Evolutionary conservation across 129 eudicot genomes (phyloP), one percentile per base, ranked within the genome.

Genomic region (Lonicera japonica): DNA sequence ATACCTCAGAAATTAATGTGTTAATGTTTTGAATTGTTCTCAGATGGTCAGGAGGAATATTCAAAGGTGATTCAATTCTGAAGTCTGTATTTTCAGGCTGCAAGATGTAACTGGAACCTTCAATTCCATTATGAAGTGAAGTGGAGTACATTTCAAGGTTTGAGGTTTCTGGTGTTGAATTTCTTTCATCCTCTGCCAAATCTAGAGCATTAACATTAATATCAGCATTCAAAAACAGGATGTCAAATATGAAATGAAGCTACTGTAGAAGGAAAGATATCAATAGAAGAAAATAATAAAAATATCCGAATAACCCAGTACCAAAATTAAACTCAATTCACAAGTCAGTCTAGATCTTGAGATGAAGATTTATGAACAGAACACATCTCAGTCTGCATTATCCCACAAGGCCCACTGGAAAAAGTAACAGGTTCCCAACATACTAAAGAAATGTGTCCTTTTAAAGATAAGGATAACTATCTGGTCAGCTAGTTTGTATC

Each of bases 1-100:
- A 29, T 60, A 94, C 99, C 99, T 94, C 99, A 5, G 95, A 75
- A 15, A 94, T 83, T 54, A 88, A 73, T 20, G 92, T 79, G 67
- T 77, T 79, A 13, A 94, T 94, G 70, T 81, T 88, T 58, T 86
- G 83, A 58, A 94, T 83, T 82, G 66, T 82, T 80, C 80, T 82
- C 61, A 73, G 61, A 64, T 94, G 99, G 55, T 94, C 99, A 25
- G 89, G 77, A 48, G 96, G 99, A 76, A 88, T 73, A 62, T 79
- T 77, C 55, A 66, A 60, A 55, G 89, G 74, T 51, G 73, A 73
- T 54, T 86, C 95, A 71, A 76, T 77, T 64, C 75, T 80, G 69
- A 77, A 64, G 57, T 66, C 57, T 21, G 70, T 48, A 68, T 23
- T 79, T 64, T 86, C 82, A 65, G 65, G 61, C 41, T 65, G 78